These are phyloP conservation scores for Kuraishia borneana DNA, from an alignment of 805 yeast genomes.

Conservation along the genomic window DNA sequence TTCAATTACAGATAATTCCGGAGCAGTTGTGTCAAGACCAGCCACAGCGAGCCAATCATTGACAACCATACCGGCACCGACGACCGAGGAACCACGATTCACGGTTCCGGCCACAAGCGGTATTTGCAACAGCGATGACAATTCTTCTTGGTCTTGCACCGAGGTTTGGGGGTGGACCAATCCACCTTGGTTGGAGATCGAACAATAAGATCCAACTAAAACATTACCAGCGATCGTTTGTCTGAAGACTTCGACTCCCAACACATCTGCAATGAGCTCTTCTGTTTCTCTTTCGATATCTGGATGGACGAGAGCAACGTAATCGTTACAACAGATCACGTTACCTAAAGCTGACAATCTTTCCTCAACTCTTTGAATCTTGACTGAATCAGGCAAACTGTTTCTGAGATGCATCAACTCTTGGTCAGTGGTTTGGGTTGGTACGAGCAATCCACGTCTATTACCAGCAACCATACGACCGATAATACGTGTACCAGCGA, in stretches of 20 bases:
- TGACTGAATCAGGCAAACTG: constrained; percentile 88
- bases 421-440: constrained; percentile 96
- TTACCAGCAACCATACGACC: constrained; percentile 99
- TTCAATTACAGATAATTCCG: constrained; percentile 94
- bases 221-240: constrained; percentile 98
- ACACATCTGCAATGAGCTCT: constrained; percentile 93
- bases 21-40: constrained; percentile 97
- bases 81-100: constrained; percentile 94
- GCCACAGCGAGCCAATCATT: constrained; percentile 97
- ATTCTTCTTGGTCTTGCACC: constrained; percentile 96
- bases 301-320: constrained; percentile 98
- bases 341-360: constrained; percentile 94
- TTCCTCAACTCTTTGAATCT: constrained; percentile 96
- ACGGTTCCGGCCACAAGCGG: constrained; percentile 98
- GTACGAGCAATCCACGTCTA: constrained; percentile 94
- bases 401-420: constrained; percentile 96
- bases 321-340: constrained; percentile 96
- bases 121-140: constrained; percentile 88
- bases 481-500: constrained; percentile 95
- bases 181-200: constrained; percentile 95
- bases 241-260: constrained; percentile 98
- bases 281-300: constrained; percentile 99
- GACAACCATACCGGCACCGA: constrained; percentile 98
- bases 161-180: constrained; percentile 96
- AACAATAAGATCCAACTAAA: constrained; percentile 91